Conservation (phyloP, 768 basidiomycete genomes). For the Cyclocybe cylindracea region DNA sequence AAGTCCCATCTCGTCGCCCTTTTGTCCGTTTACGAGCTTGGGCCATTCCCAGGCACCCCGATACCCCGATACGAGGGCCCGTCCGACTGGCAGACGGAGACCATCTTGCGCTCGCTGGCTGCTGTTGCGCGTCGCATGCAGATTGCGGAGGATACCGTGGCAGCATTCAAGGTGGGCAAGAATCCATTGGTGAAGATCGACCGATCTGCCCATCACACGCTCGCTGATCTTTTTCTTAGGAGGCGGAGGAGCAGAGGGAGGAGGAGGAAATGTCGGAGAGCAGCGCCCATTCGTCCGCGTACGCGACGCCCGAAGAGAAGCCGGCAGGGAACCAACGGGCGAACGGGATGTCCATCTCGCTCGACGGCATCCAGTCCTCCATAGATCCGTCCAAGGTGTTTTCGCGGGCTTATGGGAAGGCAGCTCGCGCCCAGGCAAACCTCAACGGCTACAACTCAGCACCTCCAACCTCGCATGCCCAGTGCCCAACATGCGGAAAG, state of each 20-base stretch:
- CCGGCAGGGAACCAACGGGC: conserved; percentile 12
- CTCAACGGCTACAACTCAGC: conserved; percentile 36
- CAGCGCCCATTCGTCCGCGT: conserved; percentile 6
- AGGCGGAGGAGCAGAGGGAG: conserved; percentile 12
- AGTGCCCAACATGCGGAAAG: conserved; percentile 60
- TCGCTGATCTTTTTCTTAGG: conserved; percentile 1
- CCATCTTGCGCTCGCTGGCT: conserved; percentile 52
- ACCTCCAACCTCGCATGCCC: conserved; percentile 43
- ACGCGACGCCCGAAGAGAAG: conserved; percentile 7
- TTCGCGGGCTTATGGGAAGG: conserved; percentile 28
- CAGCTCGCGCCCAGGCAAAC: conserved; percentile 15
- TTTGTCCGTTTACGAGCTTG: conserved; percentile 60
- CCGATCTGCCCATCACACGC: neutral
- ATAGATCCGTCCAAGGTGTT: conserved; percentile 35
- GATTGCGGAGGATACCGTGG: conserved; percentile 50
- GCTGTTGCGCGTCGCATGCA: conserved; percentile 55
- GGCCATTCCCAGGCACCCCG: conserved; percentile 47
- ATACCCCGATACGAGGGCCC: conserved; percentile 56
- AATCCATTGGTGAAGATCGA: conserved; percentile 9
- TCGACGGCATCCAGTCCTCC: conserved; percentile 46
- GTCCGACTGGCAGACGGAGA: conserved; percentile 57
- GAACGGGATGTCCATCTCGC: conserved; percentile 43
- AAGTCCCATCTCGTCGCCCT: conserved; percentile 55
- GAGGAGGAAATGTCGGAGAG: conserved; percentile 8
- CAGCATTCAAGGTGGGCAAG: conserved; percentile 34